A percentile compares a stretch with the other conserved stretches of the same genome.
Conservation (phyloP, 2,329 filamentous ascomycete species). For the Nannizziopsis arthrosporioides region DNA sequence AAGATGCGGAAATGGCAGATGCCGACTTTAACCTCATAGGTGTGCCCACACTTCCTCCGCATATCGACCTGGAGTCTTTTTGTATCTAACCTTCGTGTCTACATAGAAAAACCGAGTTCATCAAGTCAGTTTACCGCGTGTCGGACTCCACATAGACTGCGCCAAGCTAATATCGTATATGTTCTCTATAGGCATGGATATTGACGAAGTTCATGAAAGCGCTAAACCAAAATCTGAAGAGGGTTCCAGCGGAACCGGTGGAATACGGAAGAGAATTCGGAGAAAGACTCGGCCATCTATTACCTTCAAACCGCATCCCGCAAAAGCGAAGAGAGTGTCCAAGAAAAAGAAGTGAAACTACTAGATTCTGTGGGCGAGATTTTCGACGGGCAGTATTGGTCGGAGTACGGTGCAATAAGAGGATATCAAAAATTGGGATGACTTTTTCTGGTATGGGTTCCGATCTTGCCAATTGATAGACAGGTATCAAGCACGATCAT, state of each 20-base stretch:
- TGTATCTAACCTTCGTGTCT: too few species aligned
- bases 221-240: constrained; percentile 21
- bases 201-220: constrained; percentile 22
- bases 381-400: too few species aligned
- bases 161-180: not conserved
- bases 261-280: constrained; percentile 31
- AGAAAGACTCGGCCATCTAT: constrained; percentile 30
- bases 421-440: too few species aligned
- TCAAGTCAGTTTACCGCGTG: not conserved
- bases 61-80: not conserved
- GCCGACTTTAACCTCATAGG: constrained; percentile 20
- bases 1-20: constrained; percentile 36
- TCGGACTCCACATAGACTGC: not conserved
- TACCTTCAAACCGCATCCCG: constrained; percentile 27
- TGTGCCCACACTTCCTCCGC: constrained; percentile 14
- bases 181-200: constrained; percentile 28
- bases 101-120: too few species aligned
- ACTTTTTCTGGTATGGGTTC: too few species aligned
- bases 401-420: too few species aligned
- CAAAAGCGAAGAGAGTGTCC: constrained; percentile 23
- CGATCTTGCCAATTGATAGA: too few species aligned
- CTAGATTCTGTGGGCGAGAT: too few species aligned
- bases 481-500: too few species aligned
- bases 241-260: constrained; percentile 15
- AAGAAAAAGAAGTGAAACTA: constrained; percentile 24